A percentile compares a stretch with the other conserved stretches of the same genome.
These are phyloP conservation scores for Penicillium arizonense DNA, from an alignment of 495 filamentous ascomycete genomes.

Conservation along the genomic window DNA sequence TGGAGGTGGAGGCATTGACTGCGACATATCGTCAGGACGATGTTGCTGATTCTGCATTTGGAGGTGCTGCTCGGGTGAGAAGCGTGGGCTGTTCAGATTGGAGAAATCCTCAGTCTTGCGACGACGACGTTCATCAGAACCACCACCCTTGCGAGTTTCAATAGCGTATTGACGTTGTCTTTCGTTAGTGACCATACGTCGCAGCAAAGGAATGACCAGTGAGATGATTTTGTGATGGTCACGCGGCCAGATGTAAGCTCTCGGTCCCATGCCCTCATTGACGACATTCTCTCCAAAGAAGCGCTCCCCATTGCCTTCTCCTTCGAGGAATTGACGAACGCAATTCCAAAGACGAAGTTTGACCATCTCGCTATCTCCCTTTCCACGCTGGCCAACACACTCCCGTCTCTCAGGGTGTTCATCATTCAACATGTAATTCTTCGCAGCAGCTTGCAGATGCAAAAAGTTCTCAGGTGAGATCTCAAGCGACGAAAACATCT, in stretches of 20 bases:
- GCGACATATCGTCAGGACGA: slow-evolving; percentile 23
- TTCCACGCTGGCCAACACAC: slow-evolving; percentile 59
- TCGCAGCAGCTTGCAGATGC: slow-evolving; percentile 58
- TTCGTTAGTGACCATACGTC: slow-evolving; percentile 66
- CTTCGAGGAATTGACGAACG: slow-evolving; percentile 56
- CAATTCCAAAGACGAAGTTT: slow-evolving; percentile 60
- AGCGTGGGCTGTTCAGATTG: slow-evolving; percentile 25
- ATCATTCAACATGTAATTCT: slow-evolving; percentile 60
- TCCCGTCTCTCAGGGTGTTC: slow-evolving; percentile 54
- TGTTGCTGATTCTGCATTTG: slow-evolving; percentile 34
- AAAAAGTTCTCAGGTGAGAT: slow-evolving; percentile 58
- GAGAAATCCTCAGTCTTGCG: slow-evolving; percentile 43
- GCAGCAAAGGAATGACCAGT: slow-evolving; percentile 55
- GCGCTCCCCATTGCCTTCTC: slow-evolving; percentile 53
- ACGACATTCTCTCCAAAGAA: slow-evolving; percentile 53
- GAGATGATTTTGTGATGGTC: slow-evolving; percentile 55
- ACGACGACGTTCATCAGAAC: slow-evolving; percentile 39
- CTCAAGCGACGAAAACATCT: slow-evolving; percentile 57
- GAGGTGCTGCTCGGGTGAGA: slow-evolving; percentile 32
- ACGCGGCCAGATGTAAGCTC: slow-evolving; percentile 56
- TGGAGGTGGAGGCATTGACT: slow-evolving; percentile 24
- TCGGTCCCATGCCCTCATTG: slow-evolving; percentile 40
- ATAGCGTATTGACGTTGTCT: slow-evolving; percentile 61
- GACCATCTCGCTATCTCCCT: slow-evolving; percentile 60
- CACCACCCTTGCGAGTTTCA: slow-evolving; percentile 53